phyloP scores from a whole-genome alignment of 75 land plant genomes.

The Selaginella moellendorffii region DNA sequence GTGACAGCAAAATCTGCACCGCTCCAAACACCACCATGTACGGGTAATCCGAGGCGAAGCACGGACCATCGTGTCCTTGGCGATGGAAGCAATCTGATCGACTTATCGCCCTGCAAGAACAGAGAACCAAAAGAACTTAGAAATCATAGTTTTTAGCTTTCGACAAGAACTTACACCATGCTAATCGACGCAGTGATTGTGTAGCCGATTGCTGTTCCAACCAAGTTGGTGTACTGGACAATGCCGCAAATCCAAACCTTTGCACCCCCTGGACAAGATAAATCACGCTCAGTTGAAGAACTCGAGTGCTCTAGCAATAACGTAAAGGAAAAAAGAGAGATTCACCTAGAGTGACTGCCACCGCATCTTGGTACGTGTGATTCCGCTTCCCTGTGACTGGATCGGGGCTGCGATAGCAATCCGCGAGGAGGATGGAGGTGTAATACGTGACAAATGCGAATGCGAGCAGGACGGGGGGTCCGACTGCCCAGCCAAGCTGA shows the following conservation, averaged over 20 bases:
- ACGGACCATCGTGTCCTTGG: conserved; percentile 3
- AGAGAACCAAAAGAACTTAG: not conserved
- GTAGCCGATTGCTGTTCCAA: conserved; percentile 19
- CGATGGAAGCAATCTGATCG: conserved; percentile 16
- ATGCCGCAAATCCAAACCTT: conserved; percentile 11
- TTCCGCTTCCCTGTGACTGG: conserved; percentile 31
- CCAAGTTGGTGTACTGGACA: conserved; percentile 14
- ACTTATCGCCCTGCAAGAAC: conserved; percentile 9
- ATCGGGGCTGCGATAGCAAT: conserved; percentile 25
- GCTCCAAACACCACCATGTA: conserved; percentile 17
- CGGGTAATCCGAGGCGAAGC: conserved; percentile 8
- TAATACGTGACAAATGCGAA: conserved; percentile 34
- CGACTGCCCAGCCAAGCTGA: conserved; percentile 60
- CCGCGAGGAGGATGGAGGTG: conserved; percentile 29
- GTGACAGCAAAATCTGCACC: conserved; percentile 12
- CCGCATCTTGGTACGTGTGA: conserved; percentile 35
- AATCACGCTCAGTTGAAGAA: not conserved
- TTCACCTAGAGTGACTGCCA: conserved; percentile 21
- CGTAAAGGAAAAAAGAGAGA: too few species aligned
- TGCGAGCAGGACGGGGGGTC: conserved; percentile 23
- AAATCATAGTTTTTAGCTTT: not conserved
- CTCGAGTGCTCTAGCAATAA: not conserved
- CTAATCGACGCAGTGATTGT: conserved; percentile 23
- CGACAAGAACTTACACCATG: conserved; percentile 15
- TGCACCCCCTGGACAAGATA: conserved; percentile 5